These are phyloP conservation scores for Vaccinium darrowii DNA, from an alignment of 148 eudicot species.

Conservation along the genomic window DNA sequence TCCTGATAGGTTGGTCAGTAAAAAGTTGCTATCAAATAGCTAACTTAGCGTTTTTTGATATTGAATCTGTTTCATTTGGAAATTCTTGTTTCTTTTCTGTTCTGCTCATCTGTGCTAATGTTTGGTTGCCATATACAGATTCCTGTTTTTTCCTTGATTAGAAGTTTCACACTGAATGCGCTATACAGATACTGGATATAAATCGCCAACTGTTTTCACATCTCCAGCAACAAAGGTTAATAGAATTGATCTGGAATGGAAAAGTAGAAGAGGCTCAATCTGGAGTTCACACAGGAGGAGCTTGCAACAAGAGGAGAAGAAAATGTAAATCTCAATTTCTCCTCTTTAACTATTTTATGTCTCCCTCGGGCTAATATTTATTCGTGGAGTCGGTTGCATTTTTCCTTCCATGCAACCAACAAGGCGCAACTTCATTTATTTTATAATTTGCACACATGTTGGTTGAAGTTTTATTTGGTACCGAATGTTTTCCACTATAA, in stretches of 20 bases:
- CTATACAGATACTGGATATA: conserved; percentile 80
- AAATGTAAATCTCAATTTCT: too few species aligned
- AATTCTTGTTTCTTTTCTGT: neutral
- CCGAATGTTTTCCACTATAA: too few species aligned
- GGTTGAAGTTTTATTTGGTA: neutral
- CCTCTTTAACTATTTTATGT: too few species aligned
- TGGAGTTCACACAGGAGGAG: too few species aligned
- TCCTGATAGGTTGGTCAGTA: neutral
- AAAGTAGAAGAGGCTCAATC: too few species aligned
- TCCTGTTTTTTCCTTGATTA: neutral
- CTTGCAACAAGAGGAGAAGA: too few species aligned
- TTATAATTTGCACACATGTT: neutral
- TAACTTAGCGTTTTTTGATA: neutral
- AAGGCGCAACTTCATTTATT: too few species aligned
- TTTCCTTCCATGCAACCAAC: too few species aligned
- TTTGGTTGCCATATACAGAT: neutral
- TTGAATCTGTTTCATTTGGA: neutral
- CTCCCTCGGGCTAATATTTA: too few species aligned
- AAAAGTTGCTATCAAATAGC: neutral
- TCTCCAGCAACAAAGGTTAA: too few species aligned
- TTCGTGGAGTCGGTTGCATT: too few species aligned
- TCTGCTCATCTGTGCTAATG: neutral
- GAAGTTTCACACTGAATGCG: neutral
- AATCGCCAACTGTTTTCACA: conserved; percentile 37
- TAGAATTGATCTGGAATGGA: too few species aligned